These are phyloP conservation scores for Chrysosporium queenslandicum DNA, from an alignment of 2,329 filamentous ascomycete species.

Conservation along the genomic window DNA sequence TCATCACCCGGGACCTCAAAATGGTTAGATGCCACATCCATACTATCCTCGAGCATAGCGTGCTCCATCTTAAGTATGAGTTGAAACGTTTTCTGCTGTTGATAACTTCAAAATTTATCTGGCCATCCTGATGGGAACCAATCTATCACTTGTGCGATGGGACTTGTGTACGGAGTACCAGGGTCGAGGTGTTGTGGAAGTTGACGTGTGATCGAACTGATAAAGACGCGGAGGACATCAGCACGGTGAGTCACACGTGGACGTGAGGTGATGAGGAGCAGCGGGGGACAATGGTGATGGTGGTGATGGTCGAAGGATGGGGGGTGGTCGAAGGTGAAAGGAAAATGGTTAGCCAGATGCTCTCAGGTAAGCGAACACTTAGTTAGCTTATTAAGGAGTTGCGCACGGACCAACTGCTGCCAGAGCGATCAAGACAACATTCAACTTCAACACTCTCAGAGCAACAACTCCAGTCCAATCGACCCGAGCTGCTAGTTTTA, in stretches of 20 bases:
- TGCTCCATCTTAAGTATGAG: slow-evolving; percentile 35
- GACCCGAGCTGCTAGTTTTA: neutral
- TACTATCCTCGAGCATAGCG: slow-evolving; percentile 33
- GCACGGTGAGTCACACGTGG: no score
- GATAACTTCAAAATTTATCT: neutral
- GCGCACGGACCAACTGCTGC: slow-evolving; percentile 7
- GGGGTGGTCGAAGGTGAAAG: no score
- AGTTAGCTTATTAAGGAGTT: neutral
- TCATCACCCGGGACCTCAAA: slow-evolving; percentile 27
- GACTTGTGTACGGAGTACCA: neutral
- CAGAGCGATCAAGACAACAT: slow-evolving; percentile 11
- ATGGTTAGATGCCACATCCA: slow-evolving; percentile 38
- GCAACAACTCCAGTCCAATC: neutral
- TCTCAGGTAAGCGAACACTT: no score
- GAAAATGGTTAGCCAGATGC: no score
- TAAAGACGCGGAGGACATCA: no score
- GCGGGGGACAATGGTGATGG: no score
- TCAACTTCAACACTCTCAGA: slow-evolving; percentile 1
- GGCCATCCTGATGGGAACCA: neutral
- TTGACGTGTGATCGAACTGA: no score
- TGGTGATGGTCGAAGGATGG: no score
- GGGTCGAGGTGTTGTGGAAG: neutral
- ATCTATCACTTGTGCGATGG: neutral
- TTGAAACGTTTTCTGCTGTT: neutral
- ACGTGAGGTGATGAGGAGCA: no score